phyloP scores from a whole-genome alignment of 768 basidiomycete genomes.

The Suillus variegatus region DNA sequence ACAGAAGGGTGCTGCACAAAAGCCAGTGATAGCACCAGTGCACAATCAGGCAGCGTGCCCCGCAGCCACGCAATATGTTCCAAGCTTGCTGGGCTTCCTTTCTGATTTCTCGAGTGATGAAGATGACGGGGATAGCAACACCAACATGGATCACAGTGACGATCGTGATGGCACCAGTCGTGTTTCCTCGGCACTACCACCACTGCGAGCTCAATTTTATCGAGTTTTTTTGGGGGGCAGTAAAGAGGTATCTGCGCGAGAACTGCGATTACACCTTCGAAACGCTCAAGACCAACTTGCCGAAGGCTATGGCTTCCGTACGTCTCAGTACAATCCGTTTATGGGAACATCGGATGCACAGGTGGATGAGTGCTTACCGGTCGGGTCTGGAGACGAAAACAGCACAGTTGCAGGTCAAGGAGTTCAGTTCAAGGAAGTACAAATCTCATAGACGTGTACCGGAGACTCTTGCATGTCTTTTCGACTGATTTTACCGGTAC shows the following conservation, averaged over 20 bases:
- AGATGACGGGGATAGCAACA: neutral
- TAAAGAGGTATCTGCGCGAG: conserved; percentile 25
- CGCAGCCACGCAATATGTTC: neutral
- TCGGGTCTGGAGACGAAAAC: conserved; percentile 12
- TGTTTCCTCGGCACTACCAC: neutral
- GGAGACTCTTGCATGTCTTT: conserved; percentile 3
- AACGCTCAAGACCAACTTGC: conserved; percentile 26
- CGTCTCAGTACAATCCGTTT: conserved; percentile 13
- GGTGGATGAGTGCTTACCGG: conserved; percentile 20
- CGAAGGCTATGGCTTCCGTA: conserved; percentile 18
- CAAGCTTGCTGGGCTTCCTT: conserved; percentile 2
- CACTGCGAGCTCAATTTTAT: conserved; percentile 31
- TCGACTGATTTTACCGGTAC: conserved; percentile 4
- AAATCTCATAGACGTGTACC: conserved; percentile 13
- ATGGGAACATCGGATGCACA: conserved; percentile 18
- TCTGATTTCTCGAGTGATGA: neutral
- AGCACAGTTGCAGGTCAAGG: conserved; percentile 16
- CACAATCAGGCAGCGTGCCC: no score
- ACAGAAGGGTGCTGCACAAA: neutral
- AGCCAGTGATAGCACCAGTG: neutral
- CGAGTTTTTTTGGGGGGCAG: conserved; percentile 27
- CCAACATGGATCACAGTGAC: neutral
- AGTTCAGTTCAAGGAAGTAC: conserved; percentile 16
- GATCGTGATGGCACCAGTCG: neutral
- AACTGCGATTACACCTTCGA: conserved; percentile 29